Conservation (phyloP, 768 basidiomycete genomes). For the Lactarius deliciosus region DNA sequence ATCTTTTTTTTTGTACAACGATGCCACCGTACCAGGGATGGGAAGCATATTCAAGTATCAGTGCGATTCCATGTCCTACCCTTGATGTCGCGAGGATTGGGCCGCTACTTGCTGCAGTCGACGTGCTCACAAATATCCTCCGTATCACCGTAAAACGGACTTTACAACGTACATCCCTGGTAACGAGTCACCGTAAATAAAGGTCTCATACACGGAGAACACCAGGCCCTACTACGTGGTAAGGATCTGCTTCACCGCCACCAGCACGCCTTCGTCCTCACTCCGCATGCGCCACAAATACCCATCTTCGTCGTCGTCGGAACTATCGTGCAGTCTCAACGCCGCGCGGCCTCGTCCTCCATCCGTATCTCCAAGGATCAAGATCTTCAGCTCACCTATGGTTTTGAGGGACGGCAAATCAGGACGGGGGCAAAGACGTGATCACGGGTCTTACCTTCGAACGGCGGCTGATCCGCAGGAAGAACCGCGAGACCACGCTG, state of each 20-base stretch:
- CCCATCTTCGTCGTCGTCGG: conserved; percentile 54
- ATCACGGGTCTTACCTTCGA: conserved; percentile 48
- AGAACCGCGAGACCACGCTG: conserved; percentile 46
- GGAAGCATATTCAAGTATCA: not conserved
- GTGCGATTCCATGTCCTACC: not conserved
- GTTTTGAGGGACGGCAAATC: not conserved
- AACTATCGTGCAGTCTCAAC: conserved; percentile 56
- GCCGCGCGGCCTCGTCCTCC: conserved; percentile 36
- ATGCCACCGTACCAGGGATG: not conserved
- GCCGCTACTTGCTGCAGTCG: too few relatives aligned
- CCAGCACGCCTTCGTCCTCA: conserved; percentile 44
- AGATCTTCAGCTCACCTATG: conserved; percentile 66
- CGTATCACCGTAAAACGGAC: not conserved
- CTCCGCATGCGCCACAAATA: conserved; percentile 72
- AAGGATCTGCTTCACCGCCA: conserved; percentile 46
- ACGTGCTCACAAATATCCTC: not conserved
- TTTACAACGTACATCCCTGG: not conserved
- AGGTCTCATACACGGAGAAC: not conserved
- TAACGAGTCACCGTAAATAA: not conserved
- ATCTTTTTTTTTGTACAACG: not conserved
- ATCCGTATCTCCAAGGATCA: conserved; percentile 38
- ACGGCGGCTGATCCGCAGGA: conserved; percentile 55
- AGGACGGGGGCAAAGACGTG: not conserved
- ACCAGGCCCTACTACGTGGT: conserved; percentile 25
- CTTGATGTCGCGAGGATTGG: not conserved